Evolutionary conservation across 805 yeast species (phyloP), one percentile per base, ranked within the genome.

Genomic region (Starmerella scarabaei): DNA sequence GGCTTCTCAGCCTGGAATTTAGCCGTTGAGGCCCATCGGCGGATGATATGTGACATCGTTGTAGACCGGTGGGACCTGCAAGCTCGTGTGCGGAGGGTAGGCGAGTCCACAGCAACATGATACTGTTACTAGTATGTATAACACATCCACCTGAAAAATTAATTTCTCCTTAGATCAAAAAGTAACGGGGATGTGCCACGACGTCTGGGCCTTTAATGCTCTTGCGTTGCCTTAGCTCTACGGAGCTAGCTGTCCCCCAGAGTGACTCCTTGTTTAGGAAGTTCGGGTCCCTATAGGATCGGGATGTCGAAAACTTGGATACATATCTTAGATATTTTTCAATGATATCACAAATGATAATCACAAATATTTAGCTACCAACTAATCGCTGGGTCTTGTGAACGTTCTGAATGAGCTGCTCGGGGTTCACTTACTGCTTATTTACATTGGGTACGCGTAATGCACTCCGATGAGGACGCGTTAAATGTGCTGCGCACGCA

Each of bases 131-230:
- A n/a, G n/a, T n/a, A n/a, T n/a, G n/a, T n/a, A n/a, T n/a, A n/a
- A n/a, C n/a, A n/a, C n/a, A n/a, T n/a, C n/a, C n/a, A n/a, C n/a
- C n/a, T n/a, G n/a, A n/a, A n/a, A n/a, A n/a, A n/a, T n/a, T n/a
- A n/a, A 41, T 42, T 36, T 43, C 44, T 57, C 55, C 48, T 43
- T 38, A 46, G 61, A 57, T 57, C 61, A 58, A 58, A 58, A 56
- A 33, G 53, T 45, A 9, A 55, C 55, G 57, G 57, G 54, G 54
- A 44, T 42, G 37, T 58, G 62, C 62, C 62, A 58, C 62, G 62
- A 56, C 61, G 58, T 40, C 36, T 47, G 48, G 49, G 53, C 48
- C 42, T 41, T 38, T 34, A 42, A 47, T 51, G 54, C 57, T 55
- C 49, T 45, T 40, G 47, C 58, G 62, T 58, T 58, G 62, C 62